These are phyloP conservation scores for Porogramme epimiltina DNA, from an alignment of 1,284 basidiomycete genomes.

Conservation along the genomic window DNA sequence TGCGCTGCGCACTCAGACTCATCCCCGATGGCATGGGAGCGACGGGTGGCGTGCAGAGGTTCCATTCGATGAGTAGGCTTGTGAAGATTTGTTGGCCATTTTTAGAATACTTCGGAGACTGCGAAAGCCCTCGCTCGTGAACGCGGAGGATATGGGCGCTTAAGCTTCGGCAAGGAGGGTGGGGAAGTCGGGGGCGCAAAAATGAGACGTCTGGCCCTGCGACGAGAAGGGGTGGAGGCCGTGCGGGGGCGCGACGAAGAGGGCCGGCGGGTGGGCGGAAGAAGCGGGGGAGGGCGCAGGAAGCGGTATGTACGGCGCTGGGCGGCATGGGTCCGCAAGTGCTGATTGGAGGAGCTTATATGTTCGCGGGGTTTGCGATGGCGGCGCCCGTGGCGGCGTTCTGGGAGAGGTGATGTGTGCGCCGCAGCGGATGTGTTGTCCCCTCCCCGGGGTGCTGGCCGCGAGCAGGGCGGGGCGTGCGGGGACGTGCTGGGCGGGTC, in stretches of 20 bases:
- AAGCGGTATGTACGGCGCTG: slow-evolving; percentile 2
- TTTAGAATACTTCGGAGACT: too few relatives aligned
- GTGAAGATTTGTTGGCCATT: too few relatives aligned
- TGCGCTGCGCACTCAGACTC: too few relatives aligned
- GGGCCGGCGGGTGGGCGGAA: background rate
- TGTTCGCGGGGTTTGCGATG: slow-evolving; percentile 15
- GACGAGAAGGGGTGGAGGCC: too few relatives aligned
- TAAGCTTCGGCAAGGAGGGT: background rate
- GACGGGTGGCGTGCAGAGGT: too few relatives aligned
- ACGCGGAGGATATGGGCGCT: background rate
- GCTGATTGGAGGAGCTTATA: slow-evolving; percentile 21
- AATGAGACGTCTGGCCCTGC: background rate
- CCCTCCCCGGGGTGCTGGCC: background rate
- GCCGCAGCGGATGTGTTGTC: slow-evolving; percentile 13
- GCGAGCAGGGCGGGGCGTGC: background rate
- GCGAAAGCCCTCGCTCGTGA: too few relatives aligned
- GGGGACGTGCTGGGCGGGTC: background rate
- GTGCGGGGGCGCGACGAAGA: too few relatives aligned
- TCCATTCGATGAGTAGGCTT: too few relatives aligned
- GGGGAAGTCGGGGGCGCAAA: background rate
- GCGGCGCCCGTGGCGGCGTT: slow-evolving; percentile 3
- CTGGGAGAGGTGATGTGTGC: too few relatives aligned
- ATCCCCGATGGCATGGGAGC: too few relatives aligned
- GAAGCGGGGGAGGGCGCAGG: slow-evolving; percentile 1
- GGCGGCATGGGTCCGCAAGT: slow-evolving; percentile 7